These are phyloP conservation scores for Spathaspora hagerdaliae DNA, from an alignment of 805 yeast genomes.

Conservation along the genomic window DNA sequence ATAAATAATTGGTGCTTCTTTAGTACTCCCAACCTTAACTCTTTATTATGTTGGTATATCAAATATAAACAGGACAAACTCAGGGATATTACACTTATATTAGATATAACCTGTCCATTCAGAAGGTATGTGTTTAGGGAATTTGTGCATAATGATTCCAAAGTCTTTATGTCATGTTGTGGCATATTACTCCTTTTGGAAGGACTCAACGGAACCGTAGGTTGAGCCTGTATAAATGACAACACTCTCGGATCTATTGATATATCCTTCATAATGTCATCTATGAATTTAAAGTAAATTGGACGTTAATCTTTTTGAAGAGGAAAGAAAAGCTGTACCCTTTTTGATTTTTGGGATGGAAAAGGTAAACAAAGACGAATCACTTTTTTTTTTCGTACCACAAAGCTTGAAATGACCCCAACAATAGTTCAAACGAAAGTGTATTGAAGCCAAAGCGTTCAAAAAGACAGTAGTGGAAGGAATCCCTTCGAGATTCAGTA, in stretches of 20 bases:
- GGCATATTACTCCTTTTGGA: constrained; percentile 3
- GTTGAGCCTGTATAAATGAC: constrained; percentile 2
- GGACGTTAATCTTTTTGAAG: too few relatives aligned
- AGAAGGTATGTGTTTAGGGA: not conserved
- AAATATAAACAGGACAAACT: constrained; percentile 16
- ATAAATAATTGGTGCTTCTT: constrained; percentile 25
- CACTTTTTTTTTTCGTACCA: too few relatives aligned
- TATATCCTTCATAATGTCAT: not conserved
- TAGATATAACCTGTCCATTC: not conserved
- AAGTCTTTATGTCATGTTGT: constrained; percentile 2
- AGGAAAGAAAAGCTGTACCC: too few relatives aligned
- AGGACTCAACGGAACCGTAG: not conserved
- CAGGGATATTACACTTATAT: constrained; percentile 7
- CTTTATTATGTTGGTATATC: constrained; percentile 5
- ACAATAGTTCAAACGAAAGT: too few relatives aligned
- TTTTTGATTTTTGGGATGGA: too few relatives aligned
- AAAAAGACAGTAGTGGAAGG: too few relatives aligned
- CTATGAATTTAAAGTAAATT: not conserved
- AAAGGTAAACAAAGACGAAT: too few relatives aligned
- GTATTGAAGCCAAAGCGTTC: too few relatives aligned
- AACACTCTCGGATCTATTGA: constrained; percentile 1
- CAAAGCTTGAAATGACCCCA: too few relatives aligned
- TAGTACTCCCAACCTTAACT: constrained; percentile 7
- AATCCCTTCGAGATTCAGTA: too few relatives aligned
- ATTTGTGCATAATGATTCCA: constrained; percentile 1